These are phyloP conservation scores for Amorphotheca resinae DNA, from an alignment of 495 filamentous ascomycete genomes.

Conservation along the genomic window DNA sequence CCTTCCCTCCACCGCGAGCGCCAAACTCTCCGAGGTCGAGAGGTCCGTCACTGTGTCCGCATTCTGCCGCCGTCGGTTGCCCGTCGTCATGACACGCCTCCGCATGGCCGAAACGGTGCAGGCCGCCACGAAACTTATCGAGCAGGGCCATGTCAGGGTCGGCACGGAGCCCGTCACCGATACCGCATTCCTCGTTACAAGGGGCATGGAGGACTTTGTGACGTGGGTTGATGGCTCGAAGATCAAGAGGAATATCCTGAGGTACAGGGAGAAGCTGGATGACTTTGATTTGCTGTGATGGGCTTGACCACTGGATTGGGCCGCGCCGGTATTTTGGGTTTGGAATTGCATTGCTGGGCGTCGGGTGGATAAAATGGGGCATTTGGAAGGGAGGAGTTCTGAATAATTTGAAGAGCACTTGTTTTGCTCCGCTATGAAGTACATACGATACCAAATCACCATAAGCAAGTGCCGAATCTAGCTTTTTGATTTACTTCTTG, in stretches of 20 bases:
- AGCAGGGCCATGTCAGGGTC: slow-evolving; percentile 91
- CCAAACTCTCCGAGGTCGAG: slow-evolving; percentile 73
- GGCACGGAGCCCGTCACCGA: slow-evolving; percentile 87
- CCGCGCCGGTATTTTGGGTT: too few species aligned
- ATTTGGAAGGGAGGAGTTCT: background rate
- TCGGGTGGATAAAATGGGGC: too few species aligned
- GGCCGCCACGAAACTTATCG: slow-evolving; percentile 72
- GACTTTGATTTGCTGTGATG: slow-evolving; percentile 80
- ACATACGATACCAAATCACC: too few species aligned
- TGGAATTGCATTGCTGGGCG: background rate
- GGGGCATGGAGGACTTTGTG: slow-evolving; percentile 91
- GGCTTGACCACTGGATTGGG: too few species aligned
- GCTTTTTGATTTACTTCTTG: too few species aligned
- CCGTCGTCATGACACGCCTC: slow-evolving; percentile 75
- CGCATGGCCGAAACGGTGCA: slow-evolving; percentile 83
- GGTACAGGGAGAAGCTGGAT: slow-evolving; percentile 88
- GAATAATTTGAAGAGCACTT: too few species aligned
- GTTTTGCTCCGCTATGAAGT: too few species aligned
- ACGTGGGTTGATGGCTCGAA: slow-evolving; percentile 95
- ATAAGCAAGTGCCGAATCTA: too few species aligned
- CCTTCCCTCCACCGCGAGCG: slow-evolving; percentile 49
- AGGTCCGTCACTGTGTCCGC: slow-evolving; percentile 73
- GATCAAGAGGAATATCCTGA: slow-evolving; percentile 90
- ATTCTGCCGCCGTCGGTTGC: slow-evolving; percentile 67
- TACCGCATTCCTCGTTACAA: slow-evolving; percentile 61